Conservation (phyloP, 2,329 filamentous ascomycete genomes). For the Aurifilum marmelostoma region DNA sequence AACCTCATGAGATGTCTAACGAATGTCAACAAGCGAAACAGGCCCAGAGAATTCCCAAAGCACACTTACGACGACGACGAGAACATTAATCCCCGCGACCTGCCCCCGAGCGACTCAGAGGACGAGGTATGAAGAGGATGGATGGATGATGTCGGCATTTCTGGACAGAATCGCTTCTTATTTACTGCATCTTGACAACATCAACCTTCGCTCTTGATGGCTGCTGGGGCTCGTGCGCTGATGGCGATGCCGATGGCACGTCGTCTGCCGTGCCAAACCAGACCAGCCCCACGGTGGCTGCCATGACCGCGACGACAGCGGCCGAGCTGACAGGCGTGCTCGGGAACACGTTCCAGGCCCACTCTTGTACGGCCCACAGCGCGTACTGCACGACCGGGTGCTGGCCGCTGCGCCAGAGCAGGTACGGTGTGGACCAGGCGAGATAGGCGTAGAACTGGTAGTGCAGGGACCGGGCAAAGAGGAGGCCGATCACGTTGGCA, state of each 20-base stretch:
- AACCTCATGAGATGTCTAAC: constrained; percentile 16
- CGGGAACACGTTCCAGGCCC: constrained; percentile 94
- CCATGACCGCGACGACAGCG: constrained; percentile 72
- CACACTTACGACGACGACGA: constrained; percentile 65
- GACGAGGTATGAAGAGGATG: constrained; percentile 56
- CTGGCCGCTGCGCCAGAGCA: constrained; percentile 78
- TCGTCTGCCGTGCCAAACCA: constrained; percentile 61
- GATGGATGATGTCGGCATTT: background rate
- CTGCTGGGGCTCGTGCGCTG: background rate
- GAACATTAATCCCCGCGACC: constrained; percentile 78
- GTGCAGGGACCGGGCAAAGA: constrained; percentile 86
- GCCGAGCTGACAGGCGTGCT: constrained; percentile 63
- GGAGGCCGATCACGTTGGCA: constrained; percentile 76
- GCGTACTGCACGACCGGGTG: constrained; percentile 68
- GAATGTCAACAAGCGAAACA: constrained; percentile 39
- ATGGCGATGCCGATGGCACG: background rate
- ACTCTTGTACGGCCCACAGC: constrained; percentile 81
- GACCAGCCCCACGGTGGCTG: constrained; percentile 64
- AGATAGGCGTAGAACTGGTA: constrained; percentile 96
- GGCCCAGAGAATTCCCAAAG: constrained; percentile 81
- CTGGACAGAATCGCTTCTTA: background rate
- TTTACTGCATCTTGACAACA: background rate
- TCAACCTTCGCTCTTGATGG: background rate
- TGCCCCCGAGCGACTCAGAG: constrained; percentile 82
- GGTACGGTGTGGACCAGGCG: constrained; percentile 84